Base-by-base conservation (phyloP, 768 basidiomycete species). In the Leucocoprinus birnbaumii region DNA sequence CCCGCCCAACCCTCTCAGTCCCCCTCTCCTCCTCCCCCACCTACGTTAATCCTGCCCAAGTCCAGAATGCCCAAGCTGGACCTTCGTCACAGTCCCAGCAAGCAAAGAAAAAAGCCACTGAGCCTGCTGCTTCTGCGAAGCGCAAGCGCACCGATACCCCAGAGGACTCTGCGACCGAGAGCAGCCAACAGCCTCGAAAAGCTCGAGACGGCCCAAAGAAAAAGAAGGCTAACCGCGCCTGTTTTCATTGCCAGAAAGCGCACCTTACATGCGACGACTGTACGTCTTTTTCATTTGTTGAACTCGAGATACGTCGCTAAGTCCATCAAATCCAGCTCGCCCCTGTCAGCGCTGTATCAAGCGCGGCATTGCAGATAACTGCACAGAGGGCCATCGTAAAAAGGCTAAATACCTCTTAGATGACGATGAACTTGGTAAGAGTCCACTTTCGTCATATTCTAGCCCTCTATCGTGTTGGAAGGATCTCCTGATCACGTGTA, bases 211-310 rank as follows among this genome's bases (percentile, higher is more conserved):
- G 84, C 1, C 89, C 88, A 27, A 93, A 90, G 82, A 95, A 94
- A 82, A 95, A 94, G 80, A 94, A 95, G 71, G 93, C 94, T 0
- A 91, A 83, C 63, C 84, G 94, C 45, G 96, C 96, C 46, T 98
- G 96, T 67, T 87, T 91, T 59, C 91, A 93, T 62, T 98, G 96
- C 69, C 95, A 98, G 72, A 96, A 94, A 69, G 94, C 94, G 2
- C 96, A 98, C 71, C 76, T 98, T 61, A 98, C 96, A n/a, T 98
- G 96, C 69, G 95, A 98, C 69, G 96, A 98, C 66, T 85, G 96
- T 97, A 65, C 68, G 91, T 83, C 35, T 62, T 47, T 45, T 18
- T 8, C 38, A n/a, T 2, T 7, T 35, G 24, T 37, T n/a, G 11
- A 34, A 42, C 31, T 5, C 34, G 47, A 26, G 26, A 7, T 40